Percentiles rank a stretch among this genome's conserved stretches.
Conservation (phyloP, 331 rosid species). For the Quercus phellos region DNA sequence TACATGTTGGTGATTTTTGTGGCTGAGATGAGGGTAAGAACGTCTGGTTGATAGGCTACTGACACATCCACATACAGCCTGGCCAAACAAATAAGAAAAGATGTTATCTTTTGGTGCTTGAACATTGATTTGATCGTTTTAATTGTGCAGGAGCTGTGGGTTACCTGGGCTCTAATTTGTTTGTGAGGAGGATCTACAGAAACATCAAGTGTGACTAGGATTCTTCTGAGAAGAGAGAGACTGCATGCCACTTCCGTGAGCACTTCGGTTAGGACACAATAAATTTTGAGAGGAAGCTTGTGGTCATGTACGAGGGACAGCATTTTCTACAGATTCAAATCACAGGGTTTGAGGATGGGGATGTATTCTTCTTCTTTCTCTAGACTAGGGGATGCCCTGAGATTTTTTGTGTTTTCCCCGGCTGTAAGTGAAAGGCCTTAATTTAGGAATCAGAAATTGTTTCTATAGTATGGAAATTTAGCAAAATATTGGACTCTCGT, state of each 20-base stretch:
- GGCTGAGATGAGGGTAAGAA: neutral
- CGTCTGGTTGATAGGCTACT: too few species aligned
- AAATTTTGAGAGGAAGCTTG: constrained; percentile 42
- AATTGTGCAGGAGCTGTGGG: constrained; percentile 86
- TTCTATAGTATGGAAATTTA: constrained; percentile 56
- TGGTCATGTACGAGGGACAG: constrained; percentile 38
- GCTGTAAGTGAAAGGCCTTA: constrained; percentile 65
- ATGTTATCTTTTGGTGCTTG: neutral
- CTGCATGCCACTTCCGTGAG: constrained; percentile 36
- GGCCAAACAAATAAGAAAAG: neutral
- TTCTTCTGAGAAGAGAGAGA: constrained; percentile 24
- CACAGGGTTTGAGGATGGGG: constrained; percentile 52
- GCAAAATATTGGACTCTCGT: constrained; percentile 44
- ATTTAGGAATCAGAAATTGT: constrained; percentile 68
- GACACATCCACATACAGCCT: neutral
- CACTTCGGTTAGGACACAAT: constrained; percentile 30
- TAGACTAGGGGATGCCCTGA: constrained; percentile 54
- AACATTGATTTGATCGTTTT: neutral
- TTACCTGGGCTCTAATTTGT: constrained; percentile 88
- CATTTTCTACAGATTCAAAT: constrained; percentile 38
- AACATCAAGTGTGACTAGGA: constrained; percentile 92
- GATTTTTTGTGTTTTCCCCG: constrained; percentile 47
- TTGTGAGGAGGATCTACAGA: constrained; percentile 97
- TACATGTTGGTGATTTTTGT: neutral
- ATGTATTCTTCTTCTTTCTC: constrained; percentile 57